Evolutionary conservation across 306 rosid genomes (phyloP), one percentile per base, ranked within the genome.

Genomic region (Ceratonia siliqua): DNA sequence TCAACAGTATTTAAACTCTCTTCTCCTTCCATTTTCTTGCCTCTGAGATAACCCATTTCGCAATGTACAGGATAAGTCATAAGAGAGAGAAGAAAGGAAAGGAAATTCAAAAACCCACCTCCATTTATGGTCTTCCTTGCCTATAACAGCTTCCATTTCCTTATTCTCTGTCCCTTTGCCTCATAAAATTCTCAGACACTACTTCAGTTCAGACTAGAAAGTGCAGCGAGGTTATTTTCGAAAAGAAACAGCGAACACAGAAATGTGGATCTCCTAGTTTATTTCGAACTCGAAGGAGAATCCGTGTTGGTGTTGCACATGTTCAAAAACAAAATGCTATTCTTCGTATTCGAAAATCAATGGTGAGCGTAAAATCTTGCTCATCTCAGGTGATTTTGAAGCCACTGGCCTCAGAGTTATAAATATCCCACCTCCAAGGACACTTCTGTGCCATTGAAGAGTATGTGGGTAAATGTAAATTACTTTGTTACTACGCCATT

Each of bases 1-100:
- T 91, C 90, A 21, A 86, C 6, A 38, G 91, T 86, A 63, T 63
- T 87, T 77, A 84, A 62, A 78, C 74, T 71, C 21, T 81, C 81
- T 35, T 64, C 55, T 25, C 53, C 90, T 81, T 74, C 78, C 90
- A 81, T 79, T 58, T 74, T 84, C 70, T 55, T 81, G 28, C 69
- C 76, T 55, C 88, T 84, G 78, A 70, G 25, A 78, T 22, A 78
- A 78, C 68, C 78, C 81, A 22, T 54, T 62, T 42, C 20, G 65
- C 55, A 70, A 62, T 52, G 77, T 61, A 62, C 69, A 58, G 15
- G 32, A 48, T 36, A 35, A 68, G 25, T 62, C 17, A 39, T 0
- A 0, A 21, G 30, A 18, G 74, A 71, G 66, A 77, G 70, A 52
- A 75, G 61, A 72, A n/a, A 62, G 68, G 20, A 30, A 30, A 42